Conservation (phyloP, 495 filamentous ascomycete genomes). For the Amniculicola lignicola region DNA sequence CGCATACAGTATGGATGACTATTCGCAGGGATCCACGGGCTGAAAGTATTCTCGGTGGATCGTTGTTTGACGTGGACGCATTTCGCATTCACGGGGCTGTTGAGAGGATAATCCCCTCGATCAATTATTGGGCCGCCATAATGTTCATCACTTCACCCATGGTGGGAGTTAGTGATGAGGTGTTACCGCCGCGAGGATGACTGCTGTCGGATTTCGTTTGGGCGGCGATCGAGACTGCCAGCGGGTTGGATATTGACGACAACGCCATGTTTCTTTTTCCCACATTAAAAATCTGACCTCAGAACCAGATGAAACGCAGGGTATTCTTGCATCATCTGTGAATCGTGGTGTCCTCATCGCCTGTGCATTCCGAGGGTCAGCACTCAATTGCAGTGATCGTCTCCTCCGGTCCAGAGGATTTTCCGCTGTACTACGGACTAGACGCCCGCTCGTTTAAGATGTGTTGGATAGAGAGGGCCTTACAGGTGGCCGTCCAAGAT, state of each 20-base stretch:
- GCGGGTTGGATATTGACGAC: not conserved
- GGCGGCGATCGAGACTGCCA: too few relatives aligned
- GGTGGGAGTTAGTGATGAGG: too few relatives aligned
- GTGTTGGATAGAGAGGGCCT: slow-evolving; percentile 7
- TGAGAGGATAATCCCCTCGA: too few relatives aligned
- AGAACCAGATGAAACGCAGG: slow-evolving; percentile 24
- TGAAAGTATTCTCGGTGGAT: too few relatives aligned
- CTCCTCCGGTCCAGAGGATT: not conserved
- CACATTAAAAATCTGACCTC: slow-evolving; percentile 26
- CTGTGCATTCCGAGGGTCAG: not conserved
- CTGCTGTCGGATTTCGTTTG: not conserved
- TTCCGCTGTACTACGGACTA: not conserved
- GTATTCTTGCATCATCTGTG: slow-evolving; percentile 18
- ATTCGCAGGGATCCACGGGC: too few relatives aligned
- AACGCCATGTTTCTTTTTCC: slow-evolving; percentile 2
- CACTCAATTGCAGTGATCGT: not conserved
- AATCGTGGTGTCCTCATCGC: not conserved
- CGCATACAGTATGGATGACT: too few relatives aligned
- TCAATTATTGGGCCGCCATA: too few relatives aligned
- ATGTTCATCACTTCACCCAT: too few relatives aligned
- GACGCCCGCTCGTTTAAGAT: too few relatives aligned
- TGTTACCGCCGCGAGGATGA: not conserved
- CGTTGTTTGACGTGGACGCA: too few relatives aligned
- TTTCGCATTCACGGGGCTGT: too few relatives aligned
- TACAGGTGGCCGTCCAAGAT: slow-evolving; percentile 12